phyloP scores from a whole-genome alignment of 345 rosid species.

The Acer campestre region DNA sequence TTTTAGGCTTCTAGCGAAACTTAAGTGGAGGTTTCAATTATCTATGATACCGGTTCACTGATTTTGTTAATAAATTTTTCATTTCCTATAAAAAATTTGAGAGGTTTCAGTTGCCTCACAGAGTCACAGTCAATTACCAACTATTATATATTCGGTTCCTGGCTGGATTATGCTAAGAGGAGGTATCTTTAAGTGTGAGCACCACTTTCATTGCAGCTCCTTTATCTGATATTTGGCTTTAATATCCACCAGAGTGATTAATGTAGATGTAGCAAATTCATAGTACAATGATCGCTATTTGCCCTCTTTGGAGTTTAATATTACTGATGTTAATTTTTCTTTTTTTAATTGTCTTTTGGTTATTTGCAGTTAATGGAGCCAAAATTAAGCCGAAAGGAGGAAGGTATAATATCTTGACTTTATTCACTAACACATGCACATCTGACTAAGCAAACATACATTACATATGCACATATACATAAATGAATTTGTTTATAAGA shows the following conservation, averaged over 20 bases:
- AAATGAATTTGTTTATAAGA: neutral
- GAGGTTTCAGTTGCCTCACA: neutral
- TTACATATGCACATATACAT: neutral
- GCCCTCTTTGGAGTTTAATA: constrained; percentile 13
- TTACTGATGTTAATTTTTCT: constrained; percentile 27
- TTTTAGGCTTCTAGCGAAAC: neutral
- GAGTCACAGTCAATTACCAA: neutral
- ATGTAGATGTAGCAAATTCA: neutral
- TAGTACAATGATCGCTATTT: neutral
- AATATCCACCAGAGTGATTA: neutral
- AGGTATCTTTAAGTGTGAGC: too few species aligned
- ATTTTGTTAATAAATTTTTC: neutral
- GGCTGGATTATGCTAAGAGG: too few species aligned
- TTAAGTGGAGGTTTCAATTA: constrained; percentile 1
- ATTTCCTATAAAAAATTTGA: neutral
- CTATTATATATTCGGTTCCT: neutral
- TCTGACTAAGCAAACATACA: neutral
- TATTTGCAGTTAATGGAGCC: constrained; percentile 71
- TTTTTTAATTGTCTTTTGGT: constrained; percentile 20
- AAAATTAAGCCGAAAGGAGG: constrained; percentile 74
- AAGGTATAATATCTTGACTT: constrained; percentile 56
- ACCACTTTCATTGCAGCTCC: neutral
- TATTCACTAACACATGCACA: neutral
- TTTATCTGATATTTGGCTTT: neutral
- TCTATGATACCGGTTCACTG: neutral